Evolutionary conservation across 2,329 filamentous ascomycete genomes (phyloP).

Genomic region (Aspergillus quadrilineatus): DNA sequence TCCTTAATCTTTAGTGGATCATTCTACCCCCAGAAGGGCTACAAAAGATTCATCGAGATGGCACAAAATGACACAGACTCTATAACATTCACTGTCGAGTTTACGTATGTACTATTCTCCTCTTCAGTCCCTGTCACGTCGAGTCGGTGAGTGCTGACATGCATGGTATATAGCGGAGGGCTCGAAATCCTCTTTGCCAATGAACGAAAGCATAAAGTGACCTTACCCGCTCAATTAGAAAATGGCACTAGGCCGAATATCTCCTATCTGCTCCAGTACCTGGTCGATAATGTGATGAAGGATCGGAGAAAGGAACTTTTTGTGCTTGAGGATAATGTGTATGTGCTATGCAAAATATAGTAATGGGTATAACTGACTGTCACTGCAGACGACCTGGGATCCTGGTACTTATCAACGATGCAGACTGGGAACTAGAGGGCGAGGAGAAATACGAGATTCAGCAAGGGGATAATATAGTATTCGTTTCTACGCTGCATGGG

Average conservation of each 20-base stretch:
- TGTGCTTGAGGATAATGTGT: slow-evolving; percentile 84
- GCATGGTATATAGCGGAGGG: slow-evolving; percentile 64
- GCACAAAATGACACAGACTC: slow-evolving; percentile 20
- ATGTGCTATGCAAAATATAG: slow-evolving; percentile 44
- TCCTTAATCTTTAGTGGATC: neutral
- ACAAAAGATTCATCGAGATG: slow-evolving; percentile 10
- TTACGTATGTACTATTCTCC: slow-evolving; percentile 61
- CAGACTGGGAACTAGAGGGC: slow-evolving; percentile 96
- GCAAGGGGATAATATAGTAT: slow-evolving; percentile 80
- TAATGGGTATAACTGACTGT: slow-evolving; percentile 18
- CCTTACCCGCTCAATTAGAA: slow-evolving; percentile 63
- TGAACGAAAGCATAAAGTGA: slow-evolving; percentile 68
- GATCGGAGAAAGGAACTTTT: slow-evolving; percentile 86
- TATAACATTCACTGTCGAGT: slow-evolving; percentile 69
- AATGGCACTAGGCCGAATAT: slow-evolving; percentile 66
- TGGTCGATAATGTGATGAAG: slow-evolving; percentile 80
- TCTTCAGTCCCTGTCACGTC: neutral
- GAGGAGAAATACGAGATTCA: slow-evolving; percentile 87
- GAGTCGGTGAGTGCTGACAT: slow-evolving; percentile 1
- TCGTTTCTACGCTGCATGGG: slow-evolving; percentile 94
- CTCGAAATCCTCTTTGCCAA: slow-evolving; percentile 93
- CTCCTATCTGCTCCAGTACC: slow-evolving; percentile 71
- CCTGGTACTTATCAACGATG: slow-evolving; percentile 93
- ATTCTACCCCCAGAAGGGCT: slow-evolving; percentile 4
- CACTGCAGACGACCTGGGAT: slow-evolving; percentile 82